phyloP scores from a whole-genome alignment of 495 filamentous ascomycete genomes.

The Lasiosphaeria hispida region DNA sequence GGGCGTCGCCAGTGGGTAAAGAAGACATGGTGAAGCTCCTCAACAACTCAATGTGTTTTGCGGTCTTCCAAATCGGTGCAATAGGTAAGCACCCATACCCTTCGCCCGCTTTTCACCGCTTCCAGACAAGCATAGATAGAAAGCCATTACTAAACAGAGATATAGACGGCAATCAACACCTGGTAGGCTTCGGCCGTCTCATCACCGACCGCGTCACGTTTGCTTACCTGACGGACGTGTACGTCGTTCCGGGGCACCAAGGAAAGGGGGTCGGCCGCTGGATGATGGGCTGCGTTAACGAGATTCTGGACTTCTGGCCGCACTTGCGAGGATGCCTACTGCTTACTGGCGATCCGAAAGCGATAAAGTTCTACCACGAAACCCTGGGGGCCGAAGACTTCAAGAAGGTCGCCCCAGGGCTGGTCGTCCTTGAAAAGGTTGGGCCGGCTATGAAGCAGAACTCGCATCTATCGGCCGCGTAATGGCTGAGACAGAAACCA shows the following conservation, averaged over 20 bases:
- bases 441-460: too few species aligned
- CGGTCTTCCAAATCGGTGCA: too few species aligned
- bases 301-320: constrained; percentile 54
- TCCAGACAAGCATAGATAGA: neutral
- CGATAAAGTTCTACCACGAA: constrained; percentile 46
- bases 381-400: constrained; percentile 30
- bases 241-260: constrained; percentile 54
- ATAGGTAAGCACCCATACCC: too few species aligned
- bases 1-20: too few species aligned
- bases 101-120: too few species aligned
- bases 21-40: too few species aligned
- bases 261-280: constrained; percentile 61
- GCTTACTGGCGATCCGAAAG: constrained; percentile 39
- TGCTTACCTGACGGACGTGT: constrained; percentile 71
- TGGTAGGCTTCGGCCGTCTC: constrained; percentile 61
- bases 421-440: too few species aligned
- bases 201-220: constrained; percentile 65
- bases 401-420: too few species aligned
- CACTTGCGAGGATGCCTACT: constrained; percentile 56
- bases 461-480: too few species aligned
- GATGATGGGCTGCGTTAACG: constrained; percentile 58
- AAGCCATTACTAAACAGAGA: constrained; percentile 21
- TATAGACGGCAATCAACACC: neutral
- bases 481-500: too few species aligned
- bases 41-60: too few species aligned